Evolutionary conservation across 1,139 yeast species (phyloP), one percentile per base, ranked within the genome.

Genomic region (Suzukiozyma palmioleophila): DNA sequence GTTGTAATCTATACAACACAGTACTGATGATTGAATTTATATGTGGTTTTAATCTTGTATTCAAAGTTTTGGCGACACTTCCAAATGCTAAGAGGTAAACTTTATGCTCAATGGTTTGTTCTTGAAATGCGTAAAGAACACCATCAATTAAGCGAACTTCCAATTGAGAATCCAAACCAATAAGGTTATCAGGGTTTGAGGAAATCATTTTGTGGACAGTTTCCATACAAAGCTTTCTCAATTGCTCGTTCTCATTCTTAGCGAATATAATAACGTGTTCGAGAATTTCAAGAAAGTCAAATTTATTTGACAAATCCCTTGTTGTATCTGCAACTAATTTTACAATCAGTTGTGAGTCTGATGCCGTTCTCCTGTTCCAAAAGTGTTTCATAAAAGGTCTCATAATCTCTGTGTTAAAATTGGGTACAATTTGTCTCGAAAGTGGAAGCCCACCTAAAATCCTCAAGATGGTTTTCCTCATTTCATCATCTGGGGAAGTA

Each of bases 401-500:
- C 8, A 83, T 54, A 1, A 86, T 73, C 22, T 77, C 77, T 3
- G 37, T 42, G 8, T 59, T 53, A 39, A 62, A 68, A 26, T 63
- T 54, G 13, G 53, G 55, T 6, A 66, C 50, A 6, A 68, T 45
- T 25, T 56, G 54, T 16, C 53, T 50, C 6, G 64, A 52, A 13
- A 70, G 47, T 1, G 75, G 76, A 33, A 69, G 52, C 12, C 49
- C 51, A 7, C 49, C 49, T 34, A 70, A 45, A 9, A 69, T 62
- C 32, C 53, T 66, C 39, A 92, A 61, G 3, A 90, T 84, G 0
- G 92, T 77, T 46, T 77, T 77, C 51, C 79, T 80, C 94, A 92
- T 85, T 41, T 90, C 97, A 46, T 87, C 96, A 53, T 89, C 96
- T 0, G 95, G 90, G 0, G 95, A 77, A 30, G 69, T 61, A 52